Evolutionary conservation across 2,329 filamentous ascomycete genomes (phyloP).

Genomic region (Fusarium cicatricum): DNA sequence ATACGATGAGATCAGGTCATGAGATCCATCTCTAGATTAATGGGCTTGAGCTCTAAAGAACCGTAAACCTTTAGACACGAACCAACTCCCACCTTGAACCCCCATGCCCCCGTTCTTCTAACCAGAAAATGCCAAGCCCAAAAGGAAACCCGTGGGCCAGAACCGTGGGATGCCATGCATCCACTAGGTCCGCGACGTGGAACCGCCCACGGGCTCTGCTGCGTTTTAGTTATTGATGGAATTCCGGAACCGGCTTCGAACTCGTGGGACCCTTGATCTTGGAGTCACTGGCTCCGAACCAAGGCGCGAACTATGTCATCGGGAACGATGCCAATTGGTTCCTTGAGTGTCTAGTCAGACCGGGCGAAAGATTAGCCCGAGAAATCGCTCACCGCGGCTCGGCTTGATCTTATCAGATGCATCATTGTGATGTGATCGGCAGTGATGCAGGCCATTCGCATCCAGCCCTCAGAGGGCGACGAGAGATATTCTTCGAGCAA

Average conservation of each 20-base stretch:
- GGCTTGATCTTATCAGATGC: slow-evolving; percentile 26
- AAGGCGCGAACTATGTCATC: not conserved
- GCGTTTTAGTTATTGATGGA: too few species aligned
- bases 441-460: slow-evolving; percentile 26
- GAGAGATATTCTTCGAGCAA: slow-evolving; percentile 22
- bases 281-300: too few species aligned
- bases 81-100: not conserved
- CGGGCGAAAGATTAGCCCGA: not conserved
- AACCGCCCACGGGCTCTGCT: too few species aligned
- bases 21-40: too few species aligned
- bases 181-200: not conserved
- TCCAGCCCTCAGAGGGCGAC: slow-evolving; percentile 8
- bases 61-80: not conserved
- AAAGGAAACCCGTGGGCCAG: slow-evolving; percentile 11
- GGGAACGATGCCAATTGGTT: not conserved
- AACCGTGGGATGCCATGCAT: slow-evolving; percentile 6
- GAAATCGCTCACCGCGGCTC: slow-evolving; percentile 34
- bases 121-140: not conserved
- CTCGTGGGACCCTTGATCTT: slow-evolving; percentile 26
- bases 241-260: slow-evolving; percentile 20
- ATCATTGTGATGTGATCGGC: slow-evolving; percentile 26
- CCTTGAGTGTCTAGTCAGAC: not conserved
- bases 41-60: not conserved
- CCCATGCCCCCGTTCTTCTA: too few species aligned
- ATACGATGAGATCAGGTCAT: too few species aligned